Base-by-base conservation (phyloP, 768 basidiomycete species). In the Tulasnella sp. region DNA sequence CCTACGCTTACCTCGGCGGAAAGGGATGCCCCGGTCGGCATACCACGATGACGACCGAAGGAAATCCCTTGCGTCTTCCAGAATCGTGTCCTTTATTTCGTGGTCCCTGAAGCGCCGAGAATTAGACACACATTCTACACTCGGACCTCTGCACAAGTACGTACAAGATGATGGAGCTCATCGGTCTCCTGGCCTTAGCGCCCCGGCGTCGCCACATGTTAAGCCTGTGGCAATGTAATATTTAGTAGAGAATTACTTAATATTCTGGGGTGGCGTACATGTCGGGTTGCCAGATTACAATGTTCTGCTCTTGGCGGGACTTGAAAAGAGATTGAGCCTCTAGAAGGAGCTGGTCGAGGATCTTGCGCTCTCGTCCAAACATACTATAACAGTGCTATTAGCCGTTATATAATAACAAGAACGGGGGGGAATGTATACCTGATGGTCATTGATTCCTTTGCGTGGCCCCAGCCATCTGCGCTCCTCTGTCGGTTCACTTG, bases 321-420 rank as follows among this genome's bases (percentile, higher is more conserved):
- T 95, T 93, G 83, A 95, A 95, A 82, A 93, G 91, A 82, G 89
- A 90, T 86, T 95, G 95, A n/a, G 94, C 94, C 81, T 94, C 92
- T 32, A 94, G 88, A 61, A 96, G 92, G 80, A 96, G 91, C 84
- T 94, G 92, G 84, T 95, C 95, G 82, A 95, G 88, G 81, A 95
- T 92, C 51, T 89, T 88, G 84, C 95, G 94, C 78, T 87, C 91
- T 70, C 94, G 90, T 5, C 94, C 93, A 46, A 95, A 91, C 78
- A 95, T 93, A 81, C 92, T 93, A 83, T 10, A 51, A 20, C 23
- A 51, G 0, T 9, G 20, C 6, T 51, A 1, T 51, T 20, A 51
- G 51, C 10, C 51, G n/a, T n/a, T 5, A 7, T 5, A 35, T 26
- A n/a, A 70, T 20, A 23, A 23, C 29, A 40, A 0, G 18, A n/a